Base-by-base conservation (phyloP, 2,329 filamentous ascomycete genomes). In the Aurifilum marmelostoma region DNA sequence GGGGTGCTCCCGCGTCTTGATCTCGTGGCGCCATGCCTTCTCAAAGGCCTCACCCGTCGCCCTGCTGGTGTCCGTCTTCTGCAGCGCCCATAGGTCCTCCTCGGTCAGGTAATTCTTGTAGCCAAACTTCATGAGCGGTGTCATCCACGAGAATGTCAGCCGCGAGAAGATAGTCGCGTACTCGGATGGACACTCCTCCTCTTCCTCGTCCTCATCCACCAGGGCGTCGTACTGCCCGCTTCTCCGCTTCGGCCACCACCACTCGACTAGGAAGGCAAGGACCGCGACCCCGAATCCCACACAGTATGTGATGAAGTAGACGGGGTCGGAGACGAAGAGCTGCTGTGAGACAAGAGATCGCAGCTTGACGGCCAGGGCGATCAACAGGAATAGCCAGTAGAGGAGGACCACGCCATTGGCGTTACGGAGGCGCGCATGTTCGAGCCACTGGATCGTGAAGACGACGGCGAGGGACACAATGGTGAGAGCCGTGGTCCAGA, bases 101-200 rank as follows among this genome's bases (percentile, higher is more conserved):
- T 98, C 94, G 1, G 94, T 97, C 71, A 99, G 84, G 78, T 89
- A 99, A 69, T 94, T 89, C 76, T 91, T 92, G 83, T 99, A 98
- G 1, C 96, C 96, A 76, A 91, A 91, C 77, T 90, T 94, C 96
- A 99, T 99, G 87, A 99, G 83, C 0, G 96, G 94, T 0, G 96
- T 98, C 95, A 99, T 97, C 96, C 96, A 99, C 67, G 92, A 91
- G 79, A 99, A 99, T 0, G 95, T 97, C 60, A 99, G 85, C 64
- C 92, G 89, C 4, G 95, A 97, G 81, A 99, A 99, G 65, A 98
- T 85, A 70, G 95, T 94, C 16, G 96, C 94, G 78, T 97, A 97
- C 80, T 98, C 94, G 71, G 92, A 89, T 0, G 92, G 92, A 67
- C 88, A 90, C 74, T 90, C 87, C 14, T 62, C 87, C 67, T 88